A percentile compares a stretch with the other conserved stretches of the same genome.
phyloP scores from a whole-genome alignment of 441 rosid genomes.

The Theobroma grandiflorum region DNA sequence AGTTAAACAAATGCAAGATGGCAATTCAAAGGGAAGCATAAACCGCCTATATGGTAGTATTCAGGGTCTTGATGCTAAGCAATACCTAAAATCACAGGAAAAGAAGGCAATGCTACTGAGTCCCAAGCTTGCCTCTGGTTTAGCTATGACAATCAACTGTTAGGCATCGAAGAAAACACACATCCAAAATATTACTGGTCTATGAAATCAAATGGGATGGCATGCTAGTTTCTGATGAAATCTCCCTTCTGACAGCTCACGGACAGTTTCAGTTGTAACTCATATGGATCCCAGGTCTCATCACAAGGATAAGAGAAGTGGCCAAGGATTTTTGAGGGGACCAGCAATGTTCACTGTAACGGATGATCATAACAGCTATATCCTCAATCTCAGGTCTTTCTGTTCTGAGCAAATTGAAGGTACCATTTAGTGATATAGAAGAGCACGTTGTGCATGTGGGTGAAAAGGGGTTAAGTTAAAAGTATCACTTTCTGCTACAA shows the following conservation, averaged over 20 bases:
- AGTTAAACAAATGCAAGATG: constrained; percentile 15
- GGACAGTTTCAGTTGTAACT: not conserved
- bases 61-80: constrained; percentile 23
- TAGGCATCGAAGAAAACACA: constrained; percentile 25
- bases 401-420: not conserved
- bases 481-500: not conserved
- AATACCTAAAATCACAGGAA: constrained; percentile 20
- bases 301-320: not conserved
- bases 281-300: constrained; percentile 27
- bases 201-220: accelerated
- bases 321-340: not conserved
- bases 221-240: not conserved
- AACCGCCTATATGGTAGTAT: constrained; percentile 27
- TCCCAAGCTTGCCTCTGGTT: constrained; percentile 33
- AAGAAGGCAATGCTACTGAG: constrained; percentile 21
- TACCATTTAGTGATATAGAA: not conserved
- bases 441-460: not conserved
- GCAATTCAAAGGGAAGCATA: constrained; percentile 17
- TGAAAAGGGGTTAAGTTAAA: not conserved
- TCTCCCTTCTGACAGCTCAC: not conserved
- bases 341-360: not conserved
- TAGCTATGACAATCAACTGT: constrained; percentile 16
- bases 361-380: not conserved
- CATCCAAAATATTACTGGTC: not conserved
- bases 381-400: not conserved